These are phyloP conservation scores for Scopulariopsis brevicaulis DNA, from an alignment of 2,329 filamentous ascomycete genomes.

Conservation along the genomic window DNA sequence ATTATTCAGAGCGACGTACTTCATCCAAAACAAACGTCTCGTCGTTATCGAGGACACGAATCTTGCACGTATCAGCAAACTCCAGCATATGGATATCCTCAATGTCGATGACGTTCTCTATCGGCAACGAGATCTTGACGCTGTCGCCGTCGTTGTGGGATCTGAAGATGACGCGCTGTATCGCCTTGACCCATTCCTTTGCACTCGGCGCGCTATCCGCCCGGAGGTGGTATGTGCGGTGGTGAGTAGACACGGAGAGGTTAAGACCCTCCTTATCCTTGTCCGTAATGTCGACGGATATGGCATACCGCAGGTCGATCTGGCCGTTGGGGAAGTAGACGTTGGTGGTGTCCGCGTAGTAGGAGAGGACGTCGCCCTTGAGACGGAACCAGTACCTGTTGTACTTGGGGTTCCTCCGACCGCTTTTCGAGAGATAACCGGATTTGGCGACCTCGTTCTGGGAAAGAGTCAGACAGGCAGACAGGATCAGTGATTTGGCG, in stretches of 20 bases:
- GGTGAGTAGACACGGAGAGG: slow-evolving; percentile 73
- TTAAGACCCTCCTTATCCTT: slow-evolving; percentile 66
- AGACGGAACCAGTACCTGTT: slow-evolving; percentile 88
- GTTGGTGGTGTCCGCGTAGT: slow-evolving; percentile 74
- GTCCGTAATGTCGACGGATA: slow-evolving; percentile 70
- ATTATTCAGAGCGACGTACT: slow-evolving; percentile 32
- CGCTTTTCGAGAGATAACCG: slow-evolving; percentile 79
- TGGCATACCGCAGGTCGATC: slow-evolving; percentile 84
- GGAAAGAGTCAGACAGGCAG: not conserved
- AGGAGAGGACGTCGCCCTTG: slow-evolving; percentile 84
- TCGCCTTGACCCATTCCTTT: slow-evolving; percentile 89
- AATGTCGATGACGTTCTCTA: slow-evolving; percentile 81
- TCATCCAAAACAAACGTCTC: slow-evolving; percentile 95
- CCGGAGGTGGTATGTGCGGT: slow-evolving; percentile 75
- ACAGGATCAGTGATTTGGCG: not conserved
- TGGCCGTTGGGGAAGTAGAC: slow-evolving; percentile 87
- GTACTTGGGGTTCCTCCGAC: slow-evolving; percentile 78
- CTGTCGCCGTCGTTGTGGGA: slow-evolving; percentile 95
- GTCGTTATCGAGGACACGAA: slow-evolving; percentile 84
- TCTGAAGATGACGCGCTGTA: slow-evolving; percentile 91
- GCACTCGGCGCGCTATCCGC: slow-evolving; percentile 82
- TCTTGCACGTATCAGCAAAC: slow-evolving; percentile 87
- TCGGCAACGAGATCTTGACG: slow-evolving; percentile 87
- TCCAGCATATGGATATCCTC: slow-evolving; percentile 86
- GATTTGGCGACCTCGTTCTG: slow-evolving; percentile 70